Evolutionary conservation across 768 basidiomycete species (phyloP), one percentile per base, ranked within the genome.

Genomic region (Trametes villosa): DNA sequence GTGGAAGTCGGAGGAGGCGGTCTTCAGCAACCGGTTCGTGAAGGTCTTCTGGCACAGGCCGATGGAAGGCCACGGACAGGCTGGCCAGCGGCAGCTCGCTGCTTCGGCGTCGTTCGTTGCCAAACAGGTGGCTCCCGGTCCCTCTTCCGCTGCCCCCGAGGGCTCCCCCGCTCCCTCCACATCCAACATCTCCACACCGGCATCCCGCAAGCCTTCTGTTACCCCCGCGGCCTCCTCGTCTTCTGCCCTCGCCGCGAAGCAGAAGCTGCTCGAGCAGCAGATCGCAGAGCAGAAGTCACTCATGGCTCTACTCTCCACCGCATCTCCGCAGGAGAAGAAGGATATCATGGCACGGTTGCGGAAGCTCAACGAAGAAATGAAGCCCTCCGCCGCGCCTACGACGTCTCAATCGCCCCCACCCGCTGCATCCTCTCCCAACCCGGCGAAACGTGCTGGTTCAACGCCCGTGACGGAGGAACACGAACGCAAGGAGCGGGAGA

Each of bases 31-130:
- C 67, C 86, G 96, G 50, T 97, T 97, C 72, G 95, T 97, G 65
- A 96, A 96, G 75, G 81, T 97, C 33, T 93, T 96, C 68, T 97
- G 96, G 94, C 94, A 96, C 75, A 82, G 91, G 59, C 94, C 94
- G 8, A 85, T 95, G 86, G 92, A 91, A 54, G 95, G 96, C 0
- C 91, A 95, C 67, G 95, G 95, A 9, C 86, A 86, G 63, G 80
- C 78, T 18, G 95, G 95, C 2, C 78, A 85, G 48, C 83, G 89
- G 64, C 84, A 88, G 78, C 76, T 98, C 59, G 93, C 91, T 15
- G 92, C 91, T 4, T 91, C 90, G 29, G 92, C 92, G 9, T 82
- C 87, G 2, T 67, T 91, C 11, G 81, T 96, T 11, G 87, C 89
- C 64, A 81, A 91, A 48, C 77, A 76, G 15, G 34, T 60, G 9